Evolutionary conservation across 2,329 filamentous ascomycete species (phyloP).

Genomic region (Grosmannia clavigera): DNA sequence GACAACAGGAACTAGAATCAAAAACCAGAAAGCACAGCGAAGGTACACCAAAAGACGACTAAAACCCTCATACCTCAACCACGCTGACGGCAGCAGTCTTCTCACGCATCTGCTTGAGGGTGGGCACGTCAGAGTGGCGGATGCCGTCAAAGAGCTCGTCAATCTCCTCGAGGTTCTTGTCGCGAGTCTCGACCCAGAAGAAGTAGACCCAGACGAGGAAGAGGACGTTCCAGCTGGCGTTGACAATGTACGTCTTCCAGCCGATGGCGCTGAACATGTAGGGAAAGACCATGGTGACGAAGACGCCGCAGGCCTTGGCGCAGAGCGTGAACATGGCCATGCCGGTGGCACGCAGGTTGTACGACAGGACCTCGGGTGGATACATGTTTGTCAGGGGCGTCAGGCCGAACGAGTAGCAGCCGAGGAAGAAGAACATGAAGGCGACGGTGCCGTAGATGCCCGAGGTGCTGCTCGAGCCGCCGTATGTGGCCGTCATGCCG

Average conservation of each 20-base stretch:
- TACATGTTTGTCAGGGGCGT: slow-evolving; percentile 35
- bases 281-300: slow-evolving; percentile 31
- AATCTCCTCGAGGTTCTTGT: slow-evolving; percentile 19
- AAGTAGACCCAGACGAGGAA: slow-evolving; percentile 31
- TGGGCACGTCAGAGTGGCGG: slow-evolving; percentile 24
- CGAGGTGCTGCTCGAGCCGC: neutral
- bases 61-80: neutral
- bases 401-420: slow-evolving; percentile 37
- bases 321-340: slow-evolving; percentile 28
- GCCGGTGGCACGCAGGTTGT: slow-evolving; percentile 27
- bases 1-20: neutral
- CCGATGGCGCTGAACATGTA: slow-evolving; percentile 32
- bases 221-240: slow-evolving; percentile 27
- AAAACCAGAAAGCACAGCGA: neutral
- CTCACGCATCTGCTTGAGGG: neutral
- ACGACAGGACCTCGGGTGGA: slow-evolving; percentile 25
- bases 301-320: slow-evolving; percentile 30
- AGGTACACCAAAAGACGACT: neutral
- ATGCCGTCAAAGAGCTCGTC: slow-evolving; percentile 29
- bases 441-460: slow-evolving; percentile 21
- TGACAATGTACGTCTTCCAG: slow-evolving; percentile 38
- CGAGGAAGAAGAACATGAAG: slow-evolving; percentile 42
- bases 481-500: slow-evolving; percentile 32
- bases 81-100: neutral
- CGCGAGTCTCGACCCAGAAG: slow-evolving; percentile 33